Percentiles rank a stretch among this genome's conserved stretches.
phyloP scores from a whole-genome alignment of 352 stramenopile species.

The Phytopythium kandeliae region DNA sequence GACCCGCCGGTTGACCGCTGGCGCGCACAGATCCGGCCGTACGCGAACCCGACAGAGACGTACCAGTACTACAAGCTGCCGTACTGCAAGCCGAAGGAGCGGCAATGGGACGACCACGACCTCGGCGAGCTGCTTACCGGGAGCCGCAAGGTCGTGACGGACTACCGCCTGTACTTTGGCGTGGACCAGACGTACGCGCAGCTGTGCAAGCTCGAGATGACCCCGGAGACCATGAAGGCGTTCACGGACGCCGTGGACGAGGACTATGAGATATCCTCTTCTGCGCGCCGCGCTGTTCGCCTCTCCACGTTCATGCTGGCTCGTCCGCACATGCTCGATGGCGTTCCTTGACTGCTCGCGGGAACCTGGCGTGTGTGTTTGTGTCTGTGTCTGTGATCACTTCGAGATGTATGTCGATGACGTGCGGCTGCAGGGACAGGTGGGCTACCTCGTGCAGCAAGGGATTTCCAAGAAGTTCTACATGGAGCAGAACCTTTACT shows the following conservation, averaged over 20 bases:
- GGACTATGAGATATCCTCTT: slow-evolving; percentile 89
- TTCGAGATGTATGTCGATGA: slow-evolving; percentile 99
- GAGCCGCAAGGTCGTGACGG: slow-evolving; percentile 90
- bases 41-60: slow-evolving; percentile 97
- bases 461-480: slow-evolving; percentile 23
- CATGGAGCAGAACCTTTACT: slow-evolving; percentile 76
- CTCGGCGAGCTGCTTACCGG: slow-evolving; percentile 95
- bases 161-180: slow-evolving; percentile 80
- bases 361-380: too few relatives aligned
- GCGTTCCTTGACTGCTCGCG: slow-evolving; percentile 19
- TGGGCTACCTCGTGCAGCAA: slow-evolving; percentile 86
- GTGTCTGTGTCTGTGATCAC: slow-evolving; percentile 19
- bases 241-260: slow-evolving; percentile 97
- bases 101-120: slow-evolving; percentile 86
- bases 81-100: slow-evolving; percentile 89
- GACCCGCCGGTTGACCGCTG: too few relatives aligned
- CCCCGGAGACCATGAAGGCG: slow-evolving; percentile 65
- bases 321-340: background rate
- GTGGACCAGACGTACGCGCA: slow-evolving; percentile 83
- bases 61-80: slow-evolving; percentile 99
- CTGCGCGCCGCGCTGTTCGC: background rate
- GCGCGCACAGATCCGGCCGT: slow-evolving; percentile 77
- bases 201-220: slow-evolving; percentile 87
- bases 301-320: background rate
- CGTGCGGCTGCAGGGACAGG: slow-evolving; percentile 94